Percentiles rank a stretch among this genome's conserved stretches.
phyloP scores from a whole-genome alignment of 345 rosid genomes.

The Pugionium dolabratum region DNA sequence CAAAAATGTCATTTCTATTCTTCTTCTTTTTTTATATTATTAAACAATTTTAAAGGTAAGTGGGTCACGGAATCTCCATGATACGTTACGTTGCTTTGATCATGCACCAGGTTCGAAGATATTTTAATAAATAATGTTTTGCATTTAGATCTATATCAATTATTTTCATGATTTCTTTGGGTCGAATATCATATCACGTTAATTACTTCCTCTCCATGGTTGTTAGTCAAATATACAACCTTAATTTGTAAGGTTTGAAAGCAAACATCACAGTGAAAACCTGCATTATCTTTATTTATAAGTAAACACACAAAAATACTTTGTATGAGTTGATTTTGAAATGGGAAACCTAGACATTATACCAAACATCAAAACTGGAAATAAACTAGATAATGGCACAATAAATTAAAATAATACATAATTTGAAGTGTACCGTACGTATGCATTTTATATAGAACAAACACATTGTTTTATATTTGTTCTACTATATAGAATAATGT shows the following conservation, averaged over 20 bases:
- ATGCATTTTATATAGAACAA: no score
- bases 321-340: no score
- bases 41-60: conserved; percentile 20
- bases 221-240: neutral
- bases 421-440: no score
- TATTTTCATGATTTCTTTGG: neutral
- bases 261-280: neutral
- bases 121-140: neutral
- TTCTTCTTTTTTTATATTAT: neutral
- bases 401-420: no score
- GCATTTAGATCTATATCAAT: no score
- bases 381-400: no score
- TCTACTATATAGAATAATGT: no score
- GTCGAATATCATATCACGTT: neutral
- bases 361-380: neutral
- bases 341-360: no score
- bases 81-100: conserved; percentile 37
- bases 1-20: conserved; percentile 8
- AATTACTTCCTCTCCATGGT: no score
- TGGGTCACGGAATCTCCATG: conserved; percentile 45
- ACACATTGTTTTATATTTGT: no score
- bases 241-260: neutral
- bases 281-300: neutral
- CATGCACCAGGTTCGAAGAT: conserved; percentile 31
- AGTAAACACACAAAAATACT: neutral